Base-by-base conservation (phyloP, 192 early-diverging fungal genomes). In the Chytriomyces hyalinus region DNA sequence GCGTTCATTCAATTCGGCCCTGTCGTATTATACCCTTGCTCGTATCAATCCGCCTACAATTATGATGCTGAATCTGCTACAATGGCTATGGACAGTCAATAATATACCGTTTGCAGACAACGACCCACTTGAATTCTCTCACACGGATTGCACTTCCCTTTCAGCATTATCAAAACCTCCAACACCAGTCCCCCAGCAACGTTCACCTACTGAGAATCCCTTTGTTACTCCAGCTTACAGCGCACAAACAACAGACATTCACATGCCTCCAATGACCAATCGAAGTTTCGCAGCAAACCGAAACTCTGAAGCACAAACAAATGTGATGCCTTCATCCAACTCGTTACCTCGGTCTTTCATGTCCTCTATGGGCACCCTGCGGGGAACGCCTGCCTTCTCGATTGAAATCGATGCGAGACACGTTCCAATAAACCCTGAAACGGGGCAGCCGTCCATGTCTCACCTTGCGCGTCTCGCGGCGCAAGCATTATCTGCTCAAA, bases 21-120 rank as follows among this genome's bases (percentile, higher is more conserved):
- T 73, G 11, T 22, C 53, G 53, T 22, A n/a, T 44, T 73, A 20
- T 28, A 73, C 71, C 11, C 24, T 28, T 6, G 15, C 13, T 28
- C 8, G 61, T 9, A 17, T 61, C 43, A 60, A 73, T 44, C 43
- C n/a, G 17, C 71, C 71, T 13, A 62, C 71, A 17, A 73, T 73
- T 8, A n/a, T 49, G 6, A 26, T 28, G 11, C 28, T 73, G 53
- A 20, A 73, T 22, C 59, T 63, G 45, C 24, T 73, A 43, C 60
- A 73, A 45, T 73, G 71, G 71, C 71, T 73, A 15, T 73, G 71
- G 71, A 62, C 61, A 15, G 45, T 73, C 71, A 73, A 62, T 46
- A 73, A 73, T 46, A 26, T 9, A 6, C 71, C 71, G 5, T 73
- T 61, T 49, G 24, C 9, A 6, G 28, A 60, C 26, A 45, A 62